phyloP scores from a whole-genome alignment of 2,329 filamentous ascomycete species.

The Albophoma yamanashiensis region DNA sequence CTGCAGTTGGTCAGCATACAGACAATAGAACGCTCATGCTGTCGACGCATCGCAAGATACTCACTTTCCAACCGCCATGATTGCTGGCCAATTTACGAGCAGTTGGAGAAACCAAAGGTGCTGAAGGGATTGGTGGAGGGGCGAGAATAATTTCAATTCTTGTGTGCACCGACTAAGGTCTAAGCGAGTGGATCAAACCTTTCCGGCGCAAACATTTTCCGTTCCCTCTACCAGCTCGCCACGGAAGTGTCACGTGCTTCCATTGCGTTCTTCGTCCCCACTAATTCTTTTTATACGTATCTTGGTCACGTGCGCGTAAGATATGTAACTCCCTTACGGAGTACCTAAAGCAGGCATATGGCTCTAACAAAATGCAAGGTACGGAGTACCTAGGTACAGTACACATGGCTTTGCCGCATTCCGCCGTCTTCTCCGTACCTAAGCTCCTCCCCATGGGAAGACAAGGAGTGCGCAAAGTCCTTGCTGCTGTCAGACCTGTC shows the following conservation, averaged over 20 bases:
- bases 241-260: background rate
- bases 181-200: conserved; percentile 21
- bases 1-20: conserved; percentile 29
- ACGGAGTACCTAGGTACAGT: too few relatives aligned
- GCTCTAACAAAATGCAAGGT: too few relatives aligned
- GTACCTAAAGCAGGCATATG: too few relatives aligned
- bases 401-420: too few relatives aligned
- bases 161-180: conserved; percentile 28
- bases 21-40: conserved; percentile 1
- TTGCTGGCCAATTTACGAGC: conserved; percentile 38
- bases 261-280: too few relatives aligned
- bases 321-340: too few relatives aligned
- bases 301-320: too few relatives aligned
- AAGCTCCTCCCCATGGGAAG: too few relatives aligned
- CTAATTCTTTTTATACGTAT: too few relatives aligned
- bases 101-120: conserved; percentile 31
- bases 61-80: conserved; percentile 52
- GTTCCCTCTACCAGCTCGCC: conserved; percentile 1
- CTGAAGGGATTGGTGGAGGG: conserved; percentile 29
- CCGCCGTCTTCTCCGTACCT: too few relatives aligned
- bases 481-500: too few relatives aligned
- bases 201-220: conserved; percentile 15
- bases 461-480: too few relatives aligned
- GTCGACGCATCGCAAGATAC: conserved; percentile 12
- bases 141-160: conserved; percentile 28